These are phyloP conservation scores for Neobulgaria alba DNA, from an alignment of 2,329 filamentous ascomycete genomes.

Conservation along the genomic window DNA sequence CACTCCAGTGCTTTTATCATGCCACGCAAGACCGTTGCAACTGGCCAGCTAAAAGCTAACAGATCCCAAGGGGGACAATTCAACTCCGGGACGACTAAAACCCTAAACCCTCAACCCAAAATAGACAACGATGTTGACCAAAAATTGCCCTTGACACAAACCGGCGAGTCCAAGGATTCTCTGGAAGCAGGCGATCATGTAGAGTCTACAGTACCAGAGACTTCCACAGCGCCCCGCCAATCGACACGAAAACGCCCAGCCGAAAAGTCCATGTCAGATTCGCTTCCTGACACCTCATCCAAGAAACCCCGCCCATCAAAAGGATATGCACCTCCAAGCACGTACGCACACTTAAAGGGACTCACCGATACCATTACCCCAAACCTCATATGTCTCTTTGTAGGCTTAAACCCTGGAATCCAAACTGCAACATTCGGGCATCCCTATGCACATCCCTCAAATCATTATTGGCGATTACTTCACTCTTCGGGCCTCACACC, in stretches of 20 bases:
- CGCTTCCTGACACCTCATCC: slow-evolving; percentile 3
- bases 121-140: background rate
- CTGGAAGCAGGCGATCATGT: slow-evolving; percentile 2
- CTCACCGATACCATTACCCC: slow-evolving; percentile 54
- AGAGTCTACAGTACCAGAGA: slow-evolving; percentile 2
- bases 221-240: slow-evolving; percentile 2
- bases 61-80: slow-evolving; percentile 2
- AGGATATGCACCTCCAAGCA: slow-evolving; percentile 59
- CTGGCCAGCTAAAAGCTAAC: slow-evolving; percentile 4
- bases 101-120: slow-evolving; percentile 1
- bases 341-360: slow-evolving; percentile 58
- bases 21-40: slow-evolving; percentile 4
- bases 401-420: slow-evolving; percentile 71
- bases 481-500: slow-evolving; percentile 41
- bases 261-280: slow-evolving; percentile 6
- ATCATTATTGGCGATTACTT: slow-evolving; percentile 62
- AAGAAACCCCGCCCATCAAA: slow-evolving; percentile 22
- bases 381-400: slow-evolving; percentile 61
- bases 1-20: too few relatives aligned
- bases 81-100: background rate
- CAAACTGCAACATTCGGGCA: slow-evolving; percentile 62
- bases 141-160: background rate
- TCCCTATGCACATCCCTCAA: slow-evolving; percentile 71
- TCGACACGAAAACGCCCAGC: slow-evolving; percentile 7
- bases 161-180: background rate